Conservation (phyloP, 164 flowering plant genomes). For the Stephania japonica region DNA sequence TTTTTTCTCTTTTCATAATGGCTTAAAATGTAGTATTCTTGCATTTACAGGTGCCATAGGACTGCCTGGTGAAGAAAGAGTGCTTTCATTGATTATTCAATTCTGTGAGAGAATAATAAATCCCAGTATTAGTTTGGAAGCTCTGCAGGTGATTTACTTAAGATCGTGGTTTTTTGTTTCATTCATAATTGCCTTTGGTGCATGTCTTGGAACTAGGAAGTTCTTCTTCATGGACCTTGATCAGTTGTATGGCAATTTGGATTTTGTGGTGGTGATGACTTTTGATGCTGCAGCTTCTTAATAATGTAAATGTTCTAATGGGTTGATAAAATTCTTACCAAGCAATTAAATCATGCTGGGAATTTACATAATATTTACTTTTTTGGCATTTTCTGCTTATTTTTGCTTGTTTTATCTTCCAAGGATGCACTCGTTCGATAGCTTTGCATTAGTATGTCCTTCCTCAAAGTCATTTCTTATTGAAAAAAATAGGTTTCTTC, state of each 20-base stretch:
- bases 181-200: background rate
- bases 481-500: background rate
- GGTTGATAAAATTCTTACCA: background rate
- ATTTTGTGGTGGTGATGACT: background rate
- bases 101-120: conserved; percentile 35
- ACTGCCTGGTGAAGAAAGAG: conserved; percentile 31
- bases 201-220: background rate
- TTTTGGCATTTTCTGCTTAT: background rate
- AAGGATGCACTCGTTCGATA: background rate
- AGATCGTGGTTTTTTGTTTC: background rate
- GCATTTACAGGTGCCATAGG: conserved; percentile 34
- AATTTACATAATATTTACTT: no score
- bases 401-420: background rate
- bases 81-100: conserved; percentile 44
- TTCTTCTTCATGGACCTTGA: background rate
- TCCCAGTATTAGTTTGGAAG: conserved; percentile 62
- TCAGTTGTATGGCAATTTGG: background rate
- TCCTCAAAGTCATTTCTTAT: background rate
- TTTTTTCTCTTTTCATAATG: background rate
- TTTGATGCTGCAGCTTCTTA: background rate
- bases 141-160: conserved; percentile 63
- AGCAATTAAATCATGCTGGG: background rate
- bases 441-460: background rate
- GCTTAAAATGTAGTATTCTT: background rate
- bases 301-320: background rate